Evolutionary conservation across 2,329 filamentous ascomycete species (phyloP).

Genomic region (Colletotrichum cuscutae): DNA sequence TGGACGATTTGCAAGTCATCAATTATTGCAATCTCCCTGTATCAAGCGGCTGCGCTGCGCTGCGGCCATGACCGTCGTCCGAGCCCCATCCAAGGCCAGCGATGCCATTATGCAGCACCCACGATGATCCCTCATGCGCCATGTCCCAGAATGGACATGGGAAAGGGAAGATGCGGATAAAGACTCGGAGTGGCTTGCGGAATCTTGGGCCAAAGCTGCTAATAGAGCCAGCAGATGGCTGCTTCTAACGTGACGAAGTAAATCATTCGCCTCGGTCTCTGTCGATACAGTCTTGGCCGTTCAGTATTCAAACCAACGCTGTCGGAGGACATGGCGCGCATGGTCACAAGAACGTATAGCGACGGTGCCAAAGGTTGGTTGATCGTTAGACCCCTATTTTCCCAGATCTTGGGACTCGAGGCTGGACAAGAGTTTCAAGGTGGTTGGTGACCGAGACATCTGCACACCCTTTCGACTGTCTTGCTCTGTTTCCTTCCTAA

Average conservation of each 20-base stretch:
- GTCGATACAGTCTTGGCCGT: not conserved
- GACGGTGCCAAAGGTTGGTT: not conserved
- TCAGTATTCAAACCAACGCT: not conserved
- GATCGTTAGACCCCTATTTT: not conserved
- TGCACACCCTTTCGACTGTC: conserved; percentile 8
- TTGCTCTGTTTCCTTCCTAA: not conserved
- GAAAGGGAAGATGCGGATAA: conserved; percentile 3
- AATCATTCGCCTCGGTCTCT: not conserved
- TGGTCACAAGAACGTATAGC: not conserved
- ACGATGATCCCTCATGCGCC: conserved; percentile 24
- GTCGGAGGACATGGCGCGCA: not conserved
- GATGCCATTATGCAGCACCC: conserved; percentile 8
- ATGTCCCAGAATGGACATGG: conserved; percentile 19
- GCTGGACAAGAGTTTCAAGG: not conserved
- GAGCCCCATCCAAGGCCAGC: not conserved
- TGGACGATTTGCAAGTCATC: not conserved
- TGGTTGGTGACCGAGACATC: conserved; percentile 13
- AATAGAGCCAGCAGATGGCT: not conserved
- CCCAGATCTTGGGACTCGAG: not conserved
- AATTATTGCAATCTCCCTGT: not conserved
- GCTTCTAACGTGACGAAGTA: not conserved
- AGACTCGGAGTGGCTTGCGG: not conserved
- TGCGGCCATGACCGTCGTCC: not conserved
- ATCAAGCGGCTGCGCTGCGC: not conserved
- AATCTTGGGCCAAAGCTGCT: not conserved